phyloP scores from a whole-genome alignment of 176 grass and related monocot genomes.

The Aegilops umbellulata region DNA sequence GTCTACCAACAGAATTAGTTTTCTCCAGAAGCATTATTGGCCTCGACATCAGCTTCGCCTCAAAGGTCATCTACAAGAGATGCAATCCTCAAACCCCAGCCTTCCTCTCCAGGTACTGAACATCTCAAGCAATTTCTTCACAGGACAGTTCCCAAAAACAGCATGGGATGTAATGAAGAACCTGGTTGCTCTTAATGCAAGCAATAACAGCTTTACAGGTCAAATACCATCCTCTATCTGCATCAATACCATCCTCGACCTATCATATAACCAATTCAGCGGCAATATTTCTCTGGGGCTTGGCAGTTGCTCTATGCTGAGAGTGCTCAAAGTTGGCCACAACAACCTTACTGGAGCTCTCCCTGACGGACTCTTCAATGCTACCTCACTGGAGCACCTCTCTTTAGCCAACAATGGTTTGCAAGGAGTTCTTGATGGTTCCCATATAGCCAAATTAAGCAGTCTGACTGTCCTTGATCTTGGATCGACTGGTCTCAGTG shows the following conservation, averaged over 20 bases:
- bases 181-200: slow-evolving; percentile 60
- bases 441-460: slow-evolving; percentile 32
- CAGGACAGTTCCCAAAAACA: slow-evolving; percentile 35
- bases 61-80: slow-evolving; percentile 26
- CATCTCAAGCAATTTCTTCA: slow-evolving; percentile 64
- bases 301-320: slow-evolving; percentile 58
- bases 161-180: slow-evolving; percentile 33
- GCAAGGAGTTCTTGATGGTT: slow-evolving; percentile 45
- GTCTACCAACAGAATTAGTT: slow-evolving; percentile 41
- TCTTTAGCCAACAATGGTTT: slow-evolving; percentile 43
- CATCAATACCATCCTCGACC: slow-evolving; percentile 28
- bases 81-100: slow-evolving; percentile 6
- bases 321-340: slow-evolving; percentile 46
- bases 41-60: slow-evolving; percentile 72
- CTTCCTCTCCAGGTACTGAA: slow-evolving; percentile 59
- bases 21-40: slow-evolving; percentile 37
- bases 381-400: slow-evolving; percentile 44
- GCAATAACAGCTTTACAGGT: slow-evolving; percentile 66
- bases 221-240: slow-evolving; percentile 53
- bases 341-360: slow-evolving; percentile 57
- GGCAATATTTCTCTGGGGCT: slow-evolving; percentile 45
- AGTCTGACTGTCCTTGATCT: slow-evolving; percentile 46
- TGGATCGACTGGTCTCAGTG: slow-evolving; percentile 37
- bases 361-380: slow-evolving; percentile 39
- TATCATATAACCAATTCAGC: slow-evolving; percentile 47